Percentiles rank a stretch among this genome's conserved stretches.
Evolutionary conservation across 495 filamentous ascomycete species (phyloP).

Genomic region (Endocarpon pusillum): DNA sequence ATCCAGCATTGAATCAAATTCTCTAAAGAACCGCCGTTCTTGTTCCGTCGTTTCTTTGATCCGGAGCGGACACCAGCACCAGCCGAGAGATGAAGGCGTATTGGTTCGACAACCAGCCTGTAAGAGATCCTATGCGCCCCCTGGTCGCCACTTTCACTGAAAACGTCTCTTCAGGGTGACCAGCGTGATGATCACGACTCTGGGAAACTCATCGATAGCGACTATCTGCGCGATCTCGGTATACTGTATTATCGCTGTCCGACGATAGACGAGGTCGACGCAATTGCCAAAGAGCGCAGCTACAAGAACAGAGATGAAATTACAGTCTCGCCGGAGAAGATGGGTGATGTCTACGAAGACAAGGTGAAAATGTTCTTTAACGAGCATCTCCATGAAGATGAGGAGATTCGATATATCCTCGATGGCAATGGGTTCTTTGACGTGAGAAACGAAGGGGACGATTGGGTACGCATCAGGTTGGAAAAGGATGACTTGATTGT

Average conservation of each 20-base stretch:
- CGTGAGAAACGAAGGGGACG: slow-evolving; percentile 50
- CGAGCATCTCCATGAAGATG: slow-evolving; percentile 95
- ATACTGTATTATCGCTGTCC: slow-evolving; percentile 60
- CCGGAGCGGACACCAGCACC: too few species aligned
- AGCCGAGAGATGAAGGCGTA: slow-evolving; percentile 89
- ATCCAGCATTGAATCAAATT: too few species aligned
- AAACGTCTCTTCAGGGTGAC: slow-evolving; percentile 46
- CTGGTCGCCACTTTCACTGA: slow-evolving; percentile 6
- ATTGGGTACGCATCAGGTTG: slow-evolving; percentile 75
- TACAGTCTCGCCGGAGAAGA: slow-evolving; percentile 66
- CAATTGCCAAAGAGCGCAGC: slow-evolving; percentile 51
- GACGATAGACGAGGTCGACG: slow-evolving; percentile 45
- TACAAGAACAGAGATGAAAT: slow-evolving; percentile 96
- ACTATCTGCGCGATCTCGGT: slow-evolving; percentile 53
- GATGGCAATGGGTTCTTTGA: slow-evolving; percentile 90
- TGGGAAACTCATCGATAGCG: slow-evolving; percentile 37
- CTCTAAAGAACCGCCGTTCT: too few species aligned
- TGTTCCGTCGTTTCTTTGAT: too few species aligned
- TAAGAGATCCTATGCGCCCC: slow-evolving; percentile 26
- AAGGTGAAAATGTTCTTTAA: slow-evolving; percentile 88
- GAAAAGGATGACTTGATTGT: slow-evolving; percentile 64
- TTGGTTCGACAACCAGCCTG: slow-evolving; percentile 62
- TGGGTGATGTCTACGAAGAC: slow-evolving; percentile 66
- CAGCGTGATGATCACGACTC: slow-evolving; percentile 85
- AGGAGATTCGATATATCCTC: slow-evolving; percentile 95